phyloP scores from a whole-genome alignment of 164 flowering plant genomes.

The Saururus chinensis region DNA sequence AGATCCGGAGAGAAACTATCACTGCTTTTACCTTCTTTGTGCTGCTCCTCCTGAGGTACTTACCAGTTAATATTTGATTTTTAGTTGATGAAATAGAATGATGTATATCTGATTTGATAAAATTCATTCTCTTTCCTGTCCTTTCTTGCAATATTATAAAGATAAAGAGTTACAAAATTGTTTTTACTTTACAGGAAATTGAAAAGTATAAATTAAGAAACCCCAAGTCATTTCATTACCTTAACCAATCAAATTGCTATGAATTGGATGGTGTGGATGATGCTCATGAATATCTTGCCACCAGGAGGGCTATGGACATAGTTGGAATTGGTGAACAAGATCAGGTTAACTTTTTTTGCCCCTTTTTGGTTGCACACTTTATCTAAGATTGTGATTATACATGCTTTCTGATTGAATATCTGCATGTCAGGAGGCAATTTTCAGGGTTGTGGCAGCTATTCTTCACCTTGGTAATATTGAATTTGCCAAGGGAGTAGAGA shows the following conservation, averaged over 20 bases:
- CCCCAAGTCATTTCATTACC: conserved; percentile 74
- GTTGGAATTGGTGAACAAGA: conserved; percentile 94
- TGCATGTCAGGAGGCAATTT: conserved; percentile 75
- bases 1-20: conserved; percentile 77
- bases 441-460: conserved; percentile 94
- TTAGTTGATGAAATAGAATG: no score
- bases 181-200: conserved; percentile 30
- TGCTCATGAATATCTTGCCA: conserved; percentile 83
- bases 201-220: conserved; percentile 59
- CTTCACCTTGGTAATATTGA: conserved; percentile 93
- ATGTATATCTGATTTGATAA: not conserved
- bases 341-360: conserved; percentile 45
- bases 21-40: conserved; percentile 79
- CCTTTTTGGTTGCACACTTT: not conserved
- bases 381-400: conserved; percentile 1
- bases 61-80: not conserved
- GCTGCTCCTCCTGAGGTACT: conserved; percentile 80
- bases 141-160: not conserved
- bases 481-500: conserved; percentile 83
- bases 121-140: not conserved
- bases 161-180: not conserved
- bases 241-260: conserved; percentile 84
- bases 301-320: conserved; percentile 96
- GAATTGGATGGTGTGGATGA: conserved; percentile 79
- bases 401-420: conserved; percentile 8